Base-by-base conservation (phyloP, 208 protist genomes). In the Leishmania amazonensis region DNA sequence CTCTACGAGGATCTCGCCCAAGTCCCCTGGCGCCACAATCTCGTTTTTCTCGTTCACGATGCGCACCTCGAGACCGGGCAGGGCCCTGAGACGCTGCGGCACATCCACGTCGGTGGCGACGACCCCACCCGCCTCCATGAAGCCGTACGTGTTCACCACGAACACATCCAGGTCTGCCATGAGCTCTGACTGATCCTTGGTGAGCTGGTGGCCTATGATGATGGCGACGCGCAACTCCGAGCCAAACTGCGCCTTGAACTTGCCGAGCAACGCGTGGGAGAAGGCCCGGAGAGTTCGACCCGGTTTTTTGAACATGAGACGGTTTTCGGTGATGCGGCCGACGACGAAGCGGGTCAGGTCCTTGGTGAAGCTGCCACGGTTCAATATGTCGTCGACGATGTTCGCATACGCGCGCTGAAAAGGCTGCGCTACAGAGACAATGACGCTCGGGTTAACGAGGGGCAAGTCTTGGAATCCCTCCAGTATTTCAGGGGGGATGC, bases 31-130 rank as follows among this genome's bases (percentile, higher is more conserved):
- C 3, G 93, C 87, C 31, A 98, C 91, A 79, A 98, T 97, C 81
- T 98, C 95, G 79, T 96, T 97, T 64, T 92, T 94, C n/a, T 96
- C 92, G 84, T 98, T 98, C 68, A 98, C 93, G 49, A 97, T 87
- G 78, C 95, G 95, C 75, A 98, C 89, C 86, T 98, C 95, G 4
- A 98, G 87, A 71, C 93, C 95, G 74, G 95, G 95, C 38, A 98
- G 88, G 2, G 92, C 92, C 80, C 95, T 98, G 28, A 98, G 85
- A n/a, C 93, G 93, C 78, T 93, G 89, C 45, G 95, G 95, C 67
- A 98, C 95, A 76, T 98, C 95, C 78, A 98, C 87, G 76, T 98
- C 95, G 24, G 93, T 98, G 57, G 95, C 93, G 42, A 98, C 87
- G 24, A 98, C 71, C 57, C 95, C 95, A 68, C 95, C 95, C 38